These are phyloP conservation scores for Brasenia schreberi DNA, from an alignment of 164 flowering plant species.

Conservation along the genomic window DNA sequence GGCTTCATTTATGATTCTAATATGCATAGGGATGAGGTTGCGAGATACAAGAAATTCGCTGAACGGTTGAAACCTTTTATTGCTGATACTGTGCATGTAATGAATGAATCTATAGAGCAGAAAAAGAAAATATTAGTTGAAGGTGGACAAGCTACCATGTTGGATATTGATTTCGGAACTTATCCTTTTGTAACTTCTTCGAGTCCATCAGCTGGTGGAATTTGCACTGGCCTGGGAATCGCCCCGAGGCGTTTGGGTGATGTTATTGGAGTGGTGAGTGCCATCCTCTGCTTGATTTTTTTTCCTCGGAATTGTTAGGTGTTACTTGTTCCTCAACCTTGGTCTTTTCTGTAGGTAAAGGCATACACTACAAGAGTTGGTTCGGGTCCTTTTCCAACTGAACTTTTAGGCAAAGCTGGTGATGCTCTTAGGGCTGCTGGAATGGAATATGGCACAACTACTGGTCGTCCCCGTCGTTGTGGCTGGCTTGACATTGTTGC, in stretches of 20 bases:
- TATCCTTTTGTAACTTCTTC: constrained; percentile 97
- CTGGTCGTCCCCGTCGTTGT: constrained; percentile 97
- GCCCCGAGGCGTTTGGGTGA: constrained; percentile 86
- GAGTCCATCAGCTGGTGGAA: constrained; percentile 97
- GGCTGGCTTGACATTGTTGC: constrained; percentile 97
- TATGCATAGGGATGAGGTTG: constrained; percentile 77
- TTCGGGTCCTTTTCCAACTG: constrained; percentile 96
- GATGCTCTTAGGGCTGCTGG: constrained; percentile 78
- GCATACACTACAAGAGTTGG: constrained; percentile 97
- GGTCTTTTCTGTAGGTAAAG: constrained; percentile 55
- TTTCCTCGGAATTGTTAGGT: no score
- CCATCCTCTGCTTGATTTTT: not conserved
- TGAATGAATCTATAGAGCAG: constrained; percentile 62
- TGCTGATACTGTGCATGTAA: constrained; percentile 73
- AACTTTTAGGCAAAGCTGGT: constrained; percentile 65
- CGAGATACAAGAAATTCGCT: constrained; percentile 63
- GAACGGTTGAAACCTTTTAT: constrained; percentile 86
- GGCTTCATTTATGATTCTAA: constrained; percentile 52
- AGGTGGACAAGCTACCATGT: constrained; percentile 99
- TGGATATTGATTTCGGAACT: constrained; percentile 96
- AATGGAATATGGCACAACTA: constrained; percentile 94
- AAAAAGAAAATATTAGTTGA: constrained; percentile 86
- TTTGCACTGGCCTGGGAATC: constrained; percentile 95
- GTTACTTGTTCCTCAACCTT: not conserved
- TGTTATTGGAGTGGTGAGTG: constrained; percentile 81